Base-by-base conservation (phyloP, 176 grass and related monocot genomes). In the Eragrostis curvula region DNA sequence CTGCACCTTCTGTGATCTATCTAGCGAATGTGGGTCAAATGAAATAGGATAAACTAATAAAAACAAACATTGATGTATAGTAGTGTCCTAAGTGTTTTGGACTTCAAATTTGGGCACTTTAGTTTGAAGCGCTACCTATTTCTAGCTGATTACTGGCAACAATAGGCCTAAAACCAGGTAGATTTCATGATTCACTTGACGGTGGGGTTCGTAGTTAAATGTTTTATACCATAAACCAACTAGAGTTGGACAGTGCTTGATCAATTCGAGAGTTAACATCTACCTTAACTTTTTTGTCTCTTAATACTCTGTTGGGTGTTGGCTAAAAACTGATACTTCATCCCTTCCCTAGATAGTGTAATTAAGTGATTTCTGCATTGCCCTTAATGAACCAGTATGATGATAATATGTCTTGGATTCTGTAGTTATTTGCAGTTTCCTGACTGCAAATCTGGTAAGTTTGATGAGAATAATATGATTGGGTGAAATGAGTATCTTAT, bases 121-220 rank as follows among this genome's bases (percentile, higher is more conserved):
- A 46, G 2, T 9, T 49, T 72, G 7, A 0, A 25, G 42, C 30
- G 11, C 30, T 74, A 74, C 62, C n/a, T 62, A 13, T 77, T 40
- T 43, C 39, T 8, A 28, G 32, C 5, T 74, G 11, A n/a, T 46
- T 77, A 29, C 41, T 29, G 12, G 27, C 27, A 20, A 14, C 12
- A n/a, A 68, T 8, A 59, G 41, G 64, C n/a, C 41, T 9, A 40
- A 71, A 86, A 56, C 20, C 12, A 59, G 42, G 14, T 70, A 16
- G 4, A 16, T 36, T 66, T 11, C 30, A 52, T 79, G 5, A 55
- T 79, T 86, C 46, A 73, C 76, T 24, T 74, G 49, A 27, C 48
- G 12, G 32, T 0, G 6, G 20, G 62, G n/a, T 44, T 61, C 4
- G 40, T 24, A 50, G 28, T 40, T 51, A 51, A 51, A 18, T 51